These are phyloP conservation scores for Cudoniella acicularis DNA, from an alignment of 495 filamentous ascomycete species.

Conservation along the genomic window DNA sequence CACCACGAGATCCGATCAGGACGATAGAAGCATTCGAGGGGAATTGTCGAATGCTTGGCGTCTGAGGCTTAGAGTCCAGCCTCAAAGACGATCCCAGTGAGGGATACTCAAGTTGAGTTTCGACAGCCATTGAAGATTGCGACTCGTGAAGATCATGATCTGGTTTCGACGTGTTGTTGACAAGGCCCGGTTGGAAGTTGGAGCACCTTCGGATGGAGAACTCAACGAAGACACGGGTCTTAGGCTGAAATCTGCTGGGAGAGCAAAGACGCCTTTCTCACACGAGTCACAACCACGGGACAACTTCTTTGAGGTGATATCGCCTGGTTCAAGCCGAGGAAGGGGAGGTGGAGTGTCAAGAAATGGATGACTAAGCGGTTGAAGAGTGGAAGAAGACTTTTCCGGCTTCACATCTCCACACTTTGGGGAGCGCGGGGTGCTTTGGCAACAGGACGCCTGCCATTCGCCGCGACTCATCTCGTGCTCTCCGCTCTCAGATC, in stretches of 20 bases:
- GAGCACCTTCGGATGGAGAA: too few species aligned
- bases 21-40: constrained; percentile 64
- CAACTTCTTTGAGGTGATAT: neutral
- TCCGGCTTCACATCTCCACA: neutral
- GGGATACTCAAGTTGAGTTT: constrained; percentile 14
- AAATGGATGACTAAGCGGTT: constrained; percentile 4
- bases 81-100: constrained; percentile 7
- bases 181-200: too few species aligned
- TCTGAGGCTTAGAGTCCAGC: constrained; percentile 15
- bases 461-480: neutral
- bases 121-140: constrained; percentile 10
- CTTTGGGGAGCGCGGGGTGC: neutral
- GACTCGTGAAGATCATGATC: neutral
- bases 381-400: neutral
- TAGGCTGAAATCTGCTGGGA: too few species aligned
- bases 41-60: constrained; percentile 37
- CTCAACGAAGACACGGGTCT: too few species aligned
- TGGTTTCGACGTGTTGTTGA: neutral
- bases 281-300: too few species aligned
- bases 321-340: neutral
- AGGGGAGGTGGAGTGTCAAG: neutral
- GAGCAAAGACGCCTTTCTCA: too few species aligned
- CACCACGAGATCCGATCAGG: constrained; percentile 69
- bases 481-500: neutral
- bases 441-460: neutral